Evolutionary conservation across 2,329 filamentous ascomycete genomes (phyloP).

Genomic region (Aspergillus piperis): DNA sequence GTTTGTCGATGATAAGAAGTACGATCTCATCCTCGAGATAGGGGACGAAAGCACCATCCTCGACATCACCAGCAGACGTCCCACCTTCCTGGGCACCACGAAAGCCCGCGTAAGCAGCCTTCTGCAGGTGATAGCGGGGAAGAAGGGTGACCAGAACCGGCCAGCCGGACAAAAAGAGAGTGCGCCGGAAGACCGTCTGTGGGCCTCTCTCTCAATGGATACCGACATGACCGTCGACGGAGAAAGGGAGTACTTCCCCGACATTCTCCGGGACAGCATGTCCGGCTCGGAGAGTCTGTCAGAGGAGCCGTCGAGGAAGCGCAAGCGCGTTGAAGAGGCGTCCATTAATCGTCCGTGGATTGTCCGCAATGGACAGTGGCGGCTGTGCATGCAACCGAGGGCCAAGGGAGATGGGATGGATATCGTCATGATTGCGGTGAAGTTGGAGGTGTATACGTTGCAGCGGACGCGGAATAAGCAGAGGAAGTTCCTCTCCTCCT

Average conservation of each 20-base stretch:
- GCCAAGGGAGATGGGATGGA: slow-evolving; percentile 57
- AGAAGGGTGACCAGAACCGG: slow-evolving; percentile 56
- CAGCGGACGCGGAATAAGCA: slow-evolving; percentile 67
- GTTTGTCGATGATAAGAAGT: slow-evolving; percentile 73
- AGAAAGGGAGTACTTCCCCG: slow-evolving; percentile 23
- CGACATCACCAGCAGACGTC: slow-evolving; percentile 57
- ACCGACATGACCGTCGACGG: slow-evolving; percentile 47
- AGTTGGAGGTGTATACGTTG: slow-evolving; percentile 69
- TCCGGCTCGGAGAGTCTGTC: neutral
- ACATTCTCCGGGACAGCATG: slow-evolving; percentile 14
- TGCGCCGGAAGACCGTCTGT: slow-evolving; percentile 66
- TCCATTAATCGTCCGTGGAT: slow-evolving; percentile 53
- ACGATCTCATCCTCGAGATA: slow-evolving; percentile 80
- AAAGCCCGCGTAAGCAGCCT: slow-evolving; percentile 71
- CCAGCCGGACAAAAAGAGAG: neutral
- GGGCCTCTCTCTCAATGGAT: slow-evolving; percentile 61
- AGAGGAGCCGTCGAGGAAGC: slow-evolving; percentile 16
- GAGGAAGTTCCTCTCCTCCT: slow-evolving; percentile 61
- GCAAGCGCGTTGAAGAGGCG: slow-evolving; percentile 18
- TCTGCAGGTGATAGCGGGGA: slow-evolving; percentile 78
- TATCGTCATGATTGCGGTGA: slow-evolving; percentile 73
- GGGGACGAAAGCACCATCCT: slow-evolving; percentile 65
- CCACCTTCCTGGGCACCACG: slow-evolving; percentile 72
- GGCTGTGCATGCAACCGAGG: slow-evolving; percentile 63
- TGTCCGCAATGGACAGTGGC: slow-evolving; percentile 70